phyloP scores from a whole-genome alignment of 2,329 filamentous ascomycete genomes.

The Proliferodiscus dingleyae region DNA sequence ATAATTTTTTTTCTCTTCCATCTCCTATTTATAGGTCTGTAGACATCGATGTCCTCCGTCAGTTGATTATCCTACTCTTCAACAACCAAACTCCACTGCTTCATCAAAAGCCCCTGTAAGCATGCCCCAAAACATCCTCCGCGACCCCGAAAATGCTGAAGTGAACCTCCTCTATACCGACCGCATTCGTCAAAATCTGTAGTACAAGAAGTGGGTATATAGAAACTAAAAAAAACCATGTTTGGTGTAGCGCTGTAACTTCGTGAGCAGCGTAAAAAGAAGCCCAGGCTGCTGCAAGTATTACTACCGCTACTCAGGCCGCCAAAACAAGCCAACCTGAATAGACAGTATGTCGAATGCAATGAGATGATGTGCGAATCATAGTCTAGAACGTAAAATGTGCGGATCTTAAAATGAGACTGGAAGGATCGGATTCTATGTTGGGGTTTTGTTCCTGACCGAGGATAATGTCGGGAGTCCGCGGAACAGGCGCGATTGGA shows the following conservation, averaged over 20 bases:
- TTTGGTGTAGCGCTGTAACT: conserved; percentile 6
- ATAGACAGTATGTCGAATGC: conserved; percentile 9
- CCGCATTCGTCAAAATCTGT: conserved; percentile 11
- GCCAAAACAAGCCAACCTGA: conserved; percentile 21
- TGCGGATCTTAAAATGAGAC: conserved; percentile 14
- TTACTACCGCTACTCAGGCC: conserved; percentile 17
- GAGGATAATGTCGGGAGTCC: background rate
- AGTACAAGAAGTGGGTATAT: conserved; percentile 32
- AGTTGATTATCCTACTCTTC: conserved; percentile 1
- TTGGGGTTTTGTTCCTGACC: conserved; percentile 1
- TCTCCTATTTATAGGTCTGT: background rate
- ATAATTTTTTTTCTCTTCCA: background rate
- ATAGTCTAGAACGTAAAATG: conserved; percentile 28
- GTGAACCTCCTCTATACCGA: background rate
- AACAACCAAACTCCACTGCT: background rate
- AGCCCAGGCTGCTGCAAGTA: conserved; percentile 17
- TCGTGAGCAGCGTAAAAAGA: conserved; percentile 3
- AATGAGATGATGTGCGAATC: conserved; percentile 21
- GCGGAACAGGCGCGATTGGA: background rate
- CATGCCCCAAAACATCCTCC: background rate
- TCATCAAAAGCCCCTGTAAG: background rate
- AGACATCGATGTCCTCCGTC: background rate
- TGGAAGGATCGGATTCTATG: background rate
- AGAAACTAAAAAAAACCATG: conserved; percentile 22
- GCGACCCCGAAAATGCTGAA: background rate